These are phyloP conservation scores for Candida hungchunana DNA, from an alignment of 805 yeast species.

Conservation along the genomic window DNA sequence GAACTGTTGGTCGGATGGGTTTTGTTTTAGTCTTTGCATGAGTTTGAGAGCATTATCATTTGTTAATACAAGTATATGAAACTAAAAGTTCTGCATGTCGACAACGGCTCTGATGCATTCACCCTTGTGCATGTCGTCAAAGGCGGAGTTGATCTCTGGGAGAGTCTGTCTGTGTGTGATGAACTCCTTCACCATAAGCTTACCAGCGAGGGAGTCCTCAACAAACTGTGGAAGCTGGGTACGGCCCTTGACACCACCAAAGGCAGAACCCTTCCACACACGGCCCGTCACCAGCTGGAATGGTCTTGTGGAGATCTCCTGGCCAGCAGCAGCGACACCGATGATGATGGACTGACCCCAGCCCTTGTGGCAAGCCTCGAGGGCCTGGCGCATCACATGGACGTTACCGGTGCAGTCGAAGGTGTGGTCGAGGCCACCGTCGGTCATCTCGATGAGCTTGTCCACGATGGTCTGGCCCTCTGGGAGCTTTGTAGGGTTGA, in stretches of 20 bases:
- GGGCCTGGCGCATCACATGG: slow-evolving; percentile 90
- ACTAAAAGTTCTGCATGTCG: slow-evolving; percentile 32
- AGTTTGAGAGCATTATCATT: too few species aligned
- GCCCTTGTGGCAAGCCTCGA: slow-evolving; percentile 97
- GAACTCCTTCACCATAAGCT: slow-evolving; percentile 87
- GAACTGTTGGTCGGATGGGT: too few species aligned
- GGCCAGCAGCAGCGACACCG: slow-evolving; percentile 98
- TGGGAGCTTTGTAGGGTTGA: slow-evolving; percentile 75
- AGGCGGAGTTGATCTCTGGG: slow-evolving; percentile 78
- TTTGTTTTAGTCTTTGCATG: too few species aligned
- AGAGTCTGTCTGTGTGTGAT: slow-evolving; percentile 86
- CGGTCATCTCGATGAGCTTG: slow-evolving; percentile 82
- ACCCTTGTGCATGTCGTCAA: slow-evolving; percentile 93
- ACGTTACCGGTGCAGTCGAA: slow-evolving; percentile 98
- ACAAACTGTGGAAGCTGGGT: slow-evolving; percentile 90
- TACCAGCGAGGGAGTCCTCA: slow-evolving; percentile 76
- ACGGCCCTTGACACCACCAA: slow-evolving; percentile 98
- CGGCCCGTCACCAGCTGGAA: slow-evolving; percentile 99
- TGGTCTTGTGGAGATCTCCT: slow-evolving; percentile 95
- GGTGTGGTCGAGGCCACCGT: slow-evolving; percentile 95
- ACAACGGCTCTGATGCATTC: slow-evolving; percentile 91
- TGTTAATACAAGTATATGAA: too few species aligned
- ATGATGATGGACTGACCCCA: slow-evolving; percentile 96
- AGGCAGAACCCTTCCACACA: slow-evolving; percentile 99
- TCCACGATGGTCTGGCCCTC: slow-evolving; percentile 76